Percentiles rank a stretch among this genome's conserved stretches.
phyloP scores from a whole-genome alignment of 2,329 filamentous ascomycete genomes.

The Alternaria dauci region DNA sequence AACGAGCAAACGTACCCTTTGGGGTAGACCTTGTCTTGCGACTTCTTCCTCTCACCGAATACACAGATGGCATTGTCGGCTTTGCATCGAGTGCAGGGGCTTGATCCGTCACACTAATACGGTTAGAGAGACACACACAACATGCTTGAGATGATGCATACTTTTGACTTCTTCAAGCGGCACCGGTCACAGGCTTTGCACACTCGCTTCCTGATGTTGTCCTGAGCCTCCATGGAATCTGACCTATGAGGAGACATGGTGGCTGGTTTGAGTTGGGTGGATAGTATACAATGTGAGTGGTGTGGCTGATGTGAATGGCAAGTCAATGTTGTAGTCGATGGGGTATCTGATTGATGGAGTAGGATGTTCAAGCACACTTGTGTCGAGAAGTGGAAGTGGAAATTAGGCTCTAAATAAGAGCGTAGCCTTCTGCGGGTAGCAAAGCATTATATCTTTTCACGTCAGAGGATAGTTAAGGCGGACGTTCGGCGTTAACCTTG shows the following conservation, averaged over 20 bases:
- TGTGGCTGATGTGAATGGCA: not conserved
- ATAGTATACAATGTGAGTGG: not conserved
- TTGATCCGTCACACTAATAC: slow-evolving; percentile 66
- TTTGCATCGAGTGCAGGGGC: slow-evolving; percentile 68
- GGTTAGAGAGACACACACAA: slow-evolving; percentile 16
- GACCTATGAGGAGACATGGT: slow-evolving; percentile 48
- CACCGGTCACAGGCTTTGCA: slow-evolving; percentile 73
- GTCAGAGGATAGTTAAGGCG: slow-evolving; percentile 49
- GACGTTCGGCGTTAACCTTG: slow-evolving; percentile 48
- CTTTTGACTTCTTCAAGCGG: slow-evolving; percentile 72
- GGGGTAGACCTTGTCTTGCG: slow-evolving; percentile 73
- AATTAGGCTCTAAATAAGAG: slow-evolving; percentile 40
- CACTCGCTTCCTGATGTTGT: slow-evolving; percentile 66
- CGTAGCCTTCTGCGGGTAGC: slow-evolving; percentile 40
- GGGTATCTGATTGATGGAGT: slow-evolving; percentile 13
- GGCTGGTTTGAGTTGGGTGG: slow-evolving; percentile 6
- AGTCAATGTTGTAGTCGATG: slow-evolving; percentile 13
- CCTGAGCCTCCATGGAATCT: slow-evolving; percentile 54
- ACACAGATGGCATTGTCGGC: slow-evolving; percentile 71
- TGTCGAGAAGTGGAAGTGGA: slow-evolving; percentile 28
- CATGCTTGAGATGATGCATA: slow-evolving; percentile 39
- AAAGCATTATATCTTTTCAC: slow-evolving; percentile 52
- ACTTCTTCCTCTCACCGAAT: slow-evolving; percentile 71
- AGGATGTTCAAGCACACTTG: slow-evolving; percentile 7
- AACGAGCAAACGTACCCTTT: slow-evolving; percentile 61